These are phyloP conservation scores for Paramecium sonneborni DNA, from an alignment of 73 alveolate genomes.

Conservation along the genomic window DNA sequence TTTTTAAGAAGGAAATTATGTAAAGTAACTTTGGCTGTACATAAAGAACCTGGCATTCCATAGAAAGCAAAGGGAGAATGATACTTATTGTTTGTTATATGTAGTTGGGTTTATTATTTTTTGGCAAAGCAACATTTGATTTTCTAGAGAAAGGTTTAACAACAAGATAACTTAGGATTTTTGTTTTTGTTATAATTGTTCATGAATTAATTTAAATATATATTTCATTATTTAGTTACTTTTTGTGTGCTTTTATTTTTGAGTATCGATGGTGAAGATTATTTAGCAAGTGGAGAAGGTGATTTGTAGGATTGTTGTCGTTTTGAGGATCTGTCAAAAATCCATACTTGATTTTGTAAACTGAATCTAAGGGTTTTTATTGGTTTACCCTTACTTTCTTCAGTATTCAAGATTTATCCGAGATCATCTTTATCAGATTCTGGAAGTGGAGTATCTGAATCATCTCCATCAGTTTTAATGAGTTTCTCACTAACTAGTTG, in stretches of 20 bases:
- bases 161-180: background rate
- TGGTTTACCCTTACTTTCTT: slow-evolving; percentile 12
- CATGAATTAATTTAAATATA: background rate
- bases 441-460: background rate
- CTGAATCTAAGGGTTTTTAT: slow-evolving; percentile 22
- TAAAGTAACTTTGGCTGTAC: background rate
- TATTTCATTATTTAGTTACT: background rate
- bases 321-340: background rate
- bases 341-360: background rate
- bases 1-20: background rate
- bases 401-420: background rate
- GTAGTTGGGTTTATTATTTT: background rate
- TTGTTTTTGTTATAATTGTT: background rate
- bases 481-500: background rate
- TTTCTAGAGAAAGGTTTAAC: background rate
- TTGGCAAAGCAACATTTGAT: background rate
- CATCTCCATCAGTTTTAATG: slow-evolving; percentile 24
- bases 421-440: slow-evolving; percentile 34
- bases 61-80: background rate
- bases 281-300: background rate
- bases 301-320: slow-evolving; percentile 14
- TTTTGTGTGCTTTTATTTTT: background rate
- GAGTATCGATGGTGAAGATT: background rate
- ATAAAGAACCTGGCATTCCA: background rate
- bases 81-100: background rate